A percentile compares a stretch with the other conserved stretches of the same genome.
Evolutionary conservation across 495 filamentous ascomycete genomes (phyloP).

Genomic region (Parachaetomium inaequale): DNA sequence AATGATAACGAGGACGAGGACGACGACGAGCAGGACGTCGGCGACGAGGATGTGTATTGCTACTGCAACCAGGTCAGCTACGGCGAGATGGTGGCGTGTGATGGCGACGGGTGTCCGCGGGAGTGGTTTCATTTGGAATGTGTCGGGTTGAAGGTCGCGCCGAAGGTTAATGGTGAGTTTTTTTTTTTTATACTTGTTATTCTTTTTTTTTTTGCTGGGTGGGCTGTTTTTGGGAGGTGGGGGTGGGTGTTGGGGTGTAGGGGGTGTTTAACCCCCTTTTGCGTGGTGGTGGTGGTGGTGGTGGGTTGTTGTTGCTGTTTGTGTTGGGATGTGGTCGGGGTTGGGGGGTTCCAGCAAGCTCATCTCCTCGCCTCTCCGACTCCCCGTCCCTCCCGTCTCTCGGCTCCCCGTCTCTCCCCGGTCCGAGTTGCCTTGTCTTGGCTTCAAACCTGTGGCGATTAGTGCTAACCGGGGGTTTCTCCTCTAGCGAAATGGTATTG

Average conservation of each 20-base stretch:
- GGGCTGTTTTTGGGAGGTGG: neutral
- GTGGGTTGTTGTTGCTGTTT: too few relatives aligned
- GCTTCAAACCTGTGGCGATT: neutral
- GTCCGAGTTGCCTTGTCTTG: too few relatives aligned
- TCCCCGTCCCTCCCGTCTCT: neutral
- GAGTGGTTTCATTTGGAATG: slow-evolving; percentile 98
- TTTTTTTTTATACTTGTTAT: slow-evolving; percentile 6
- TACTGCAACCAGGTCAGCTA: slow-evolving; percentile 91
- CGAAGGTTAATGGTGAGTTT: slow-evolving; percentile 73
- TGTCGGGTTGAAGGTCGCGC: slow-evolving; percentile 81
- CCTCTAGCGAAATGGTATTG: slow-evolving; percentile 88
- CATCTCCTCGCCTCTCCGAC: too few relatives aligned
- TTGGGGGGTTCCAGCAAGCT: too few relatives aligned
- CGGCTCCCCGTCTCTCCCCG: neutral
- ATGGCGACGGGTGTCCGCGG: slow-evolving; percentile 75
- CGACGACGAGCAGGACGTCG: slow-evolving; percentile 56
- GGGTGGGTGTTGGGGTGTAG: neutral
- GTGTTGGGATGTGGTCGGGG: too few relatives aligned
- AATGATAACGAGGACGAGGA: slow-evolving; percentile 70
- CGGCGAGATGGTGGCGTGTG: slow-evolving; percentile 98
- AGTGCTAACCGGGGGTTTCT: neutral
- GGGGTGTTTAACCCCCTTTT: too few relatives aligned
- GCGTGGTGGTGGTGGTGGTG: neutral
- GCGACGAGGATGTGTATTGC: slow-evolving; percentile 57
- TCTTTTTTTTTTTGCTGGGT: slow-evolving; percentile 1